Evolutionary conservation across 2,329 filamentous ascomycete species (phyloP).

Genomic region (Seiridium unicorne): DNA sequence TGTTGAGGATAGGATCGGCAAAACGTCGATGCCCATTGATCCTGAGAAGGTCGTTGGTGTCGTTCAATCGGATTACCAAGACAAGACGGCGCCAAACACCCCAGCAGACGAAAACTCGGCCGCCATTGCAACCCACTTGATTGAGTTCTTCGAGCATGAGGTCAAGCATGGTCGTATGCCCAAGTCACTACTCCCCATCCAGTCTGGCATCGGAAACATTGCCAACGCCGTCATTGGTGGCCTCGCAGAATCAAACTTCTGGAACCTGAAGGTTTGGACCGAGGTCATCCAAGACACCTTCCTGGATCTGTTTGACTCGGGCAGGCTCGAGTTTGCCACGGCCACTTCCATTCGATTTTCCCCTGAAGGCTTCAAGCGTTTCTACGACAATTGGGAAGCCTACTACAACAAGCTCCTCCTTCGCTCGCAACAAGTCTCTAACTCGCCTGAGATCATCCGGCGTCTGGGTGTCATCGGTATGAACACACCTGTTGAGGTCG

Average conservation of each 20-base stretch:
- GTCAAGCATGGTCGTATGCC: slow-evolving; percentile 76
- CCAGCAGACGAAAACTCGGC: slow-evolving; percentile 72
- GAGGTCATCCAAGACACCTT: slow-evolving; percentile 92
- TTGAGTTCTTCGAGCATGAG: slow-evolving; percentile 83
- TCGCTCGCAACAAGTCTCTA: slow-evolving; percentile 83
- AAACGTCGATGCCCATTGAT: slow-evolving; percentile 78
- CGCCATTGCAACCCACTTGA: slow-evolving; percentile 75
- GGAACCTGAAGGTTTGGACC: slow-evolving; percentile 88
- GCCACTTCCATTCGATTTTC: slow-evolving; percentile 90
- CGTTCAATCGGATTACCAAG: slow-evolving; percentile 81
- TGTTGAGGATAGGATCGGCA: slow-evolving; percentile 84
- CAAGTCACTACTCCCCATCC: slow-evolving; percentile 72
- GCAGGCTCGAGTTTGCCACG: slow-evolving; percentile 84
- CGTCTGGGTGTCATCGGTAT: slow-evolving; percentile 86
- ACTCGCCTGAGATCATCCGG: slow-evolving; percentile 87
- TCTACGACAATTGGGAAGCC: slow-evolving; percentile 80
- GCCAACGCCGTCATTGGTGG: slow-evolving; percentile 89
- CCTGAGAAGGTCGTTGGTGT: slow-evolving; percentile 82
- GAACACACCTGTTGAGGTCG: slow-evolving; percentile 93
- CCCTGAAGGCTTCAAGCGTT: slow-evolving; percentile 85
- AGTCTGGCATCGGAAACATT: slow-evolving; percentile 90
- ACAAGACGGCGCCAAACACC: slow-evolving; percentile 71
- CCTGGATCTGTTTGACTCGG: slow-evolving; percentile 87
- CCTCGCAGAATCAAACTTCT: slow-evolving; percentile 77
- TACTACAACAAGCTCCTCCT: slow-evolving; percentile 83